These are phyloP conservation scores for Neurospora tetrasperma DNA, from an alignment of 495 filamentous ascomycete species.

Conservation along the genomic window DNA sequence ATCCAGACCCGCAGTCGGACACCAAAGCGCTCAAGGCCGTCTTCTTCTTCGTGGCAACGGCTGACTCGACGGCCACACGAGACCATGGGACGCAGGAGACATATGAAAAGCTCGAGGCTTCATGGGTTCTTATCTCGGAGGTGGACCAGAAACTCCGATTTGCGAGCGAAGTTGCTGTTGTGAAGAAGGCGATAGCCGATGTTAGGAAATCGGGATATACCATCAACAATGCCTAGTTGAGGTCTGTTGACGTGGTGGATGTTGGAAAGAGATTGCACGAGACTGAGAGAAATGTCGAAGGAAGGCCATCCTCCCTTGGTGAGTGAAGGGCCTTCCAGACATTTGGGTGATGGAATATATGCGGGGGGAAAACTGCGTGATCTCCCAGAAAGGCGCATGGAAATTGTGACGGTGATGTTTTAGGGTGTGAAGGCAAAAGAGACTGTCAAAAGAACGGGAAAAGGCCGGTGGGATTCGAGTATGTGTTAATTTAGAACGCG, in stretches of 20 bases:
- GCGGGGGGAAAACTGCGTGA: too few relatives aligned
- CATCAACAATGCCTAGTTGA: constrained; percentile 1
- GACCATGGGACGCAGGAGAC: constrained; percentile 19
- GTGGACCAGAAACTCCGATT: constrained; percentile 16
- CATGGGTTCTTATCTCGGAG: constrained; percentile 19
- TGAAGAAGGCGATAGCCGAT: constrained; percentile 16
- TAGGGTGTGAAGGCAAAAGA: background rate
- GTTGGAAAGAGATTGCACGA: background rate
- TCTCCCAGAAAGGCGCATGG: too few relatives aligned
- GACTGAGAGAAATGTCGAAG: background rate
- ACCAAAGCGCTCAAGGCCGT: constrained; percentile 18
- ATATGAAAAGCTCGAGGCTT: constrained; percentile 18
- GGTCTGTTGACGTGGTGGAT: background rate
- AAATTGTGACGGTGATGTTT: background rate
- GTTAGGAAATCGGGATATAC: constrained; percentile 16
- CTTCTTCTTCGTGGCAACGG: constrained; percentile 22
- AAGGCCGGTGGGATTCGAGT: background rate
- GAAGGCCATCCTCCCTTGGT: background rate
- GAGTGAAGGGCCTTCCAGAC: background rate
- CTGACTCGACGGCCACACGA: constrained; percentile 14
- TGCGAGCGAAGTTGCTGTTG: constrained; percentile 13
- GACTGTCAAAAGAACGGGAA: background rate
- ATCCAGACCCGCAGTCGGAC: constrained; percentile 23
- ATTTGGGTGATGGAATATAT: background rate
- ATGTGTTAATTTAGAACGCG: background rate